These are phyloP conservation scores for Colletotrichum sp. DNA, from an alignment of 2,329 filamentous ascomycete species.

Conservation along the genomic window DNA sequence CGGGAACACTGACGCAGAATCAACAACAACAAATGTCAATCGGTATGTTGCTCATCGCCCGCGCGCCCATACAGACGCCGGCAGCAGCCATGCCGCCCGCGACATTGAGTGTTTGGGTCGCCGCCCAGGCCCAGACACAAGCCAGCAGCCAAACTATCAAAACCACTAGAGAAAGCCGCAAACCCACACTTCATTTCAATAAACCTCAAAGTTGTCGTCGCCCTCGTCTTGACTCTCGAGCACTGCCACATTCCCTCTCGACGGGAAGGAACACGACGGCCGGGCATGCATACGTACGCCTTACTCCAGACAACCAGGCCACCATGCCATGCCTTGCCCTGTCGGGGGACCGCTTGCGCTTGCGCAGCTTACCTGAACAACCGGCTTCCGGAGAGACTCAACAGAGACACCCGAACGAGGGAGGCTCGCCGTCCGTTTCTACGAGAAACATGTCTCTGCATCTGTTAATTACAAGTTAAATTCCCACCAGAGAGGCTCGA, in stretches of 20 bases:
- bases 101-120: conserved; percentile 7
- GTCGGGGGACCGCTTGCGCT: not conserved
- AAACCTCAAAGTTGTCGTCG: not conserved
- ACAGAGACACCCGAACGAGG: not conserved
- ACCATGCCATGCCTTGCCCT: not conserved
- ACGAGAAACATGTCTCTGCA: not conserved
- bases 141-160: not conserved
- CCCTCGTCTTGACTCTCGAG: conserved; percentile 1
- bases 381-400: not conserved
- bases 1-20: not conserved
- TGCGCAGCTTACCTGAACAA: not conserved
- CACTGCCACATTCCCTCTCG: conserved; percentile 7
- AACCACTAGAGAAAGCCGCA: not conserved
- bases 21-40: not conserved
- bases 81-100: not conserved
- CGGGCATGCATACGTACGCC: conserved; percentile 3
- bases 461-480: not conserved
- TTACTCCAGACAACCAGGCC: conserved; percentile 1
- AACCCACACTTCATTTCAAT: conserved; percentile 2
- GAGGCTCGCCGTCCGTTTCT: not conserved
- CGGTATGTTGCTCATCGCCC: not conserved
- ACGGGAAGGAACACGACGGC: not conserved
- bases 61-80: not conserved
- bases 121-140: not conserved
- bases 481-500: conserved; percentile 3